A percentile compares a stretch with the other conserved stretches of the same genome.
Conservation (phyloP, 2,329 filamentous ascomycete species). For the Penicillium sp. region DNA sequence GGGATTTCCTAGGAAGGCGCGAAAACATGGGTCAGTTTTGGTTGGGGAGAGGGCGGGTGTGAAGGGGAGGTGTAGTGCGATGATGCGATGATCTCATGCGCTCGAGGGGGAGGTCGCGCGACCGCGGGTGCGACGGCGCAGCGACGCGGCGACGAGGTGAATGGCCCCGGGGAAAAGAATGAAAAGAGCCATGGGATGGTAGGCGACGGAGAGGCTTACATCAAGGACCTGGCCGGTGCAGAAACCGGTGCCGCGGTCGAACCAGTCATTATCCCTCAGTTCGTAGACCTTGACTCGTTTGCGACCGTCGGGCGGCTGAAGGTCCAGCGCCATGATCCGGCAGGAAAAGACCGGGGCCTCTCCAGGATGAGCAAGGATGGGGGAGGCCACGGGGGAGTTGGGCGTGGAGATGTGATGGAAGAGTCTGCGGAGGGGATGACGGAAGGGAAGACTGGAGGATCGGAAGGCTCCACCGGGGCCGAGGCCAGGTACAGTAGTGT, state of each 20-base stretch:
- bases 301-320: slow-evolving; percentile 54
- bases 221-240: slow-evolving; percentile 77
- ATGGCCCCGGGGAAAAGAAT: neutral
- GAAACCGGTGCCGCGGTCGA: slow-evolving; percentile 94
- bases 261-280: slow-evolving; percentile 98
- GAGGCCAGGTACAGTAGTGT: slow-evolving; percentile 22
- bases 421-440: slow-evolving; percentile 31
- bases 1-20: slow-evolving; percentile 68
- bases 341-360: slow-evolving; percentile 36
- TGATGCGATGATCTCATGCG: slow-evolving; percentile 7
- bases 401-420: slow-evolving; percentile 29
- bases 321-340: slow-evolving; percentile 53
- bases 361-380: slow-evolving; percentile 34
- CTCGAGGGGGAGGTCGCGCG: slow-evolving; percentile 4
- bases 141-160: neutral
- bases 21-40: neutral
- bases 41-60: neutral
- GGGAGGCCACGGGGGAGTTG: slow-evolving; percentile 19
- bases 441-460: slow-evolving; percentile 19
- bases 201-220: slow-evolving; percentile 57
- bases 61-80: neutral
- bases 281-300: slow-evolving; percentile 96
- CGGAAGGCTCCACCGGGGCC: slow-evolving; percentile 16
- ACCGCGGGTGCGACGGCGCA: neutral
- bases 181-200: slow-evolving; percentile 6